Conservation (phyloP, 148 eudicot genomes). For the Persicaria maculosa region DNA sequence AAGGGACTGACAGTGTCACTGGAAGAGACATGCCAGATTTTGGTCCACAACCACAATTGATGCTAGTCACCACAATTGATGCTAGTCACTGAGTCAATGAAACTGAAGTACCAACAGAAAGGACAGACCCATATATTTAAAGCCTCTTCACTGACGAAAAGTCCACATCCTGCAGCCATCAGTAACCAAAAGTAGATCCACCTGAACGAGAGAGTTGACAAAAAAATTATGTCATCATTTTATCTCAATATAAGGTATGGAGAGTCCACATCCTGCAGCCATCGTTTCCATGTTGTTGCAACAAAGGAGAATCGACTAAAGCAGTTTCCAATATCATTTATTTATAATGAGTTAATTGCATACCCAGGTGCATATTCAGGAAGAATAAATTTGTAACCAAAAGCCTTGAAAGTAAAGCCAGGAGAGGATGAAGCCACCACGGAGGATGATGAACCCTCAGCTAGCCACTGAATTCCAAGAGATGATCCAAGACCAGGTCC, state of each 20-base stretch:
- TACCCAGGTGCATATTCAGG: constrained; percentile 93
- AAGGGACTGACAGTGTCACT: neutral
- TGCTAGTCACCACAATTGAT: neutral
- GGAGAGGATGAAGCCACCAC: constrained; percentile 29
- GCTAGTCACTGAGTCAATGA: constrained; percentile 27
- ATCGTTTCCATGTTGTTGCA: too few relatives aligned
- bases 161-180: constrained; percentile 93
- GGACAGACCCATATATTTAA: constrained; percentile 96
- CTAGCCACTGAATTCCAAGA: constrained; percentile 38
- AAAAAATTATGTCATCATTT: neutral
- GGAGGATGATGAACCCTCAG: constrained; percentile 53
- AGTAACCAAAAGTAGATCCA: constrained; percentile 97
- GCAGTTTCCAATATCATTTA: neutral
- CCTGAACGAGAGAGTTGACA: constrained; percentile 25
- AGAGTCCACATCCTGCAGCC: too few relatives aligned
- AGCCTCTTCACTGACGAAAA: constrained; percentile 95
- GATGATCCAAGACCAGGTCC: constrained; percentile 38
- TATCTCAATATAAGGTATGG: neutral
- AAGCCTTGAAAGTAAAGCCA: constrained; percentile 63
- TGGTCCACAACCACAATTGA: neutral
- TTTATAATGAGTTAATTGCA: constrained; percentile 8
- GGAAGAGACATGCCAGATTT: neutral
- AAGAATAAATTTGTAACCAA: constrained; percentile 65
- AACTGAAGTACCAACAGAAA: constrained; percentile 54
- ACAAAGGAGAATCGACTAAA: too few relatives aligned